phyloP scores from a whole-genome alignment of 1,139 yeast species.

The Magnusiomyces suaveolens region DNA sequence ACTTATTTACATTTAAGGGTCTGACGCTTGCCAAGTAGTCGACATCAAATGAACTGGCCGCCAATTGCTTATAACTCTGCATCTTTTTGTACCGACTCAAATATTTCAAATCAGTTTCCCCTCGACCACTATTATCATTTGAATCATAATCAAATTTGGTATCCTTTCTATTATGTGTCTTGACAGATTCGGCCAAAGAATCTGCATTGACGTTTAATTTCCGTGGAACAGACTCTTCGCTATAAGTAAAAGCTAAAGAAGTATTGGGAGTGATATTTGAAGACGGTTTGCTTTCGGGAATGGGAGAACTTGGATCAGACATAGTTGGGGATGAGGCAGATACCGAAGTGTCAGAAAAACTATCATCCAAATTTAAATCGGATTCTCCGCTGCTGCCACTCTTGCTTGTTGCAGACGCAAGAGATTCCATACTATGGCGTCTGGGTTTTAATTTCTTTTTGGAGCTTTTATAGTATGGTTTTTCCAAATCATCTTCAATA shows the following conservation, averaged over 20 bases:
- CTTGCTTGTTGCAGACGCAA: constrained; percentile 6
- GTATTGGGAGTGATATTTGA: neutral
- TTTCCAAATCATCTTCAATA: neutral
- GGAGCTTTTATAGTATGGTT: neutral
- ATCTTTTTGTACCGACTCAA: too few species aligned
- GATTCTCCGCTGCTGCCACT: constrained; percentile 1
- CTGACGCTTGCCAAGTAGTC: neutral
- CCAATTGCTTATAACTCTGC: too few species aligned
- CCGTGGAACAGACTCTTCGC: too few species aligned
- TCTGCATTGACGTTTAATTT: too few species aligned
- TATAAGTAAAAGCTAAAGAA: too few species aligned
- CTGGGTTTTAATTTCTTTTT: neutral
- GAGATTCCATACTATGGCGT: constrained; percentile 8
- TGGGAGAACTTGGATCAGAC: neutral
- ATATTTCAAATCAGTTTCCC: too few species aligned
- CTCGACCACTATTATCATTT: too few species aligned
- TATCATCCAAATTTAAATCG: constrained; percentile 2
- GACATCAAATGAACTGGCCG: neutral
- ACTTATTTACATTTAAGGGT: neutral
- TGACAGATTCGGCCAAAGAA: too few species aligned
- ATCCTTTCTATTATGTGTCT: too few species aligned
- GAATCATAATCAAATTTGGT: too few species aligned
- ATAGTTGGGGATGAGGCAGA: neutral
- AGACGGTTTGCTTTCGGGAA: neutral
- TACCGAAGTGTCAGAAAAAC: neutral